Percentiles rank a stretch among this genome's conserved stretches.
These are phyloP conservation scores for Adansonia grandidieri DNA, from an alignment of 441 rosid species.

Conservation along the genomic window DNA sequence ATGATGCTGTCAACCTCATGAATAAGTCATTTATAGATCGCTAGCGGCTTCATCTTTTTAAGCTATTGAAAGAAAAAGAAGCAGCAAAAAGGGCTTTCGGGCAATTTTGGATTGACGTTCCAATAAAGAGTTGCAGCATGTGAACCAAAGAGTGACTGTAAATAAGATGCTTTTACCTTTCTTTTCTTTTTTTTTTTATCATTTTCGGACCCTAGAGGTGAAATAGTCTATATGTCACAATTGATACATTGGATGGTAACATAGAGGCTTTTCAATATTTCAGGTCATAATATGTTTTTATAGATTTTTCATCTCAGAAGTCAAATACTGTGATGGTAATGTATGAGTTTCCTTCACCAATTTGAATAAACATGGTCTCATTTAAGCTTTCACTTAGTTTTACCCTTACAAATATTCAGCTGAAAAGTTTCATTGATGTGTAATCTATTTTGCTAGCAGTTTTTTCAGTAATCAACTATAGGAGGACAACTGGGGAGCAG, in stretches of 20 bases:
- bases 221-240: background rate
- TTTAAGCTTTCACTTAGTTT: background rate
- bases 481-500: background rate
- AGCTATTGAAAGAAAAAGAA: slow-evolving; percentile 14
- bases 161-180: slow-evolving; percentile 17
- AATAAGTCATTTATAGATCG: slow-evolving; percentile 86
- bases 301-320: background rate
- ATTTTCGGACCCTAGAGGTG: background rate
- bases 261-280: background rate
- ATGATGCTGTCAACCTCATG: slow-evolving; percentile 81
- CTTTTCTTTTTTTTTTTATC: background rate
- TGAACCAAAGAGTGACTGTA: slow-evolving; percentile 26
- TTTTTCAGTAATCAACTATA: background rate
- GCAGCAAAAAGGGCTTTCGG: slow-evolving; percentile 23
- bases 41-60: slow-evolving; percentile 29
- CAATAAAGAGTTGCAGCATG: slow-evolving; percentile 20
- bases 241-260: background rate
- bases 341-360: background rate
- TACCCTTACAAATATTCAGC: no score
- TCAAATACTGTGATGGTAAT: background rate
- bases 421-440: background rate
- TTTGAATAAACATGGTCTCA: slow-evolving; percentile 16
- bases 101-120: background rate
- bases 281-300: slow-evolving; percentile 1
- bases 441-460: background rate